Evolutionary conservation across 108 stramenopile species (phyloP), one percentile per base, ranked within the genome.

Genomic region (Cyclotella kingstonii): DNA sequence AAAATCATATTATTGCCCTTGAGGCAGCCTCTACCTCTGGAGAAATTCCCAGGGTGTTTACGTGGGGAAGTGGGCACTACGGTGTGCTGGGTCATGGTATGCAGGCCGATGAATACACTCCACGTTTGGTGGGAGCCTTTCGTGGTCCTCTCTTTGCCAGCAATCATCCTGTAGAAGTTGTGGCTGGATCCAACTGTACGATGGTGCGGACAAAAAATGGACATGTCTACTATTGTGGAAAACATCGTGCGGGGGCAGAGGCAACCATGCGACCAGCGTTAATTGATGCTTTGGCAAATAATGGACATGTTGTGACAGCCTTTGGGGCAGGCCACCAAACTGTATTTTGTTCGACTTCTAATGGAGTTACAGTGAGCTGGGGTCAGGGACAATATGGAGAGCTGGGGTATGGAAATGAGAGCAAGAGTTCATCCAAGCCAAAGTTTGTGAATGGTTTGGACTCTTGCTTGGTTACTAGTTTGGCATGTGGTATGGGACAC

Each of bases 221-320:
- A 14, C 94, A 95, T 54, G 89, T 90, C 4, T 95, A 95, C 63
- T 95, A 91, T 71, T 84, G 78, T 70, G 94, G 90, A 10, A 88
- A 84, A 60, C 90, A 90, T 65, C 68, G 81, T 18, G 38, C 68
- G 44, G 73, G 60, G 27, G 82, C 77, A 1, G 94, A 95, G 68
- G 94, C 94, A 15, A 80, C 64, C 35, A 92, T 95, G 94, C 76
- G 84, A 18, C 90, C 90, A 0, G 55, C 77, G 25, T 47, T 95
- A 26, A 46, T 83, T 17, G 88, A 93, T 54, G 86, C 76, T 5
- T 66, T 95, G 60, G 94, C 94, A 31, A 90, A 92, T 56, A 95
- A 95, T 61, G 77, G 70, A 26, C 90, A 92, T 75, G 82, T 84
- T 14, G 87, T 84, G 26, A 71, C 69, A 27, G 68, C 82, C 49